phyloP scores from a whole-genome alignment of 148 eudicot species.

The Oxyria digyna region DNA sequence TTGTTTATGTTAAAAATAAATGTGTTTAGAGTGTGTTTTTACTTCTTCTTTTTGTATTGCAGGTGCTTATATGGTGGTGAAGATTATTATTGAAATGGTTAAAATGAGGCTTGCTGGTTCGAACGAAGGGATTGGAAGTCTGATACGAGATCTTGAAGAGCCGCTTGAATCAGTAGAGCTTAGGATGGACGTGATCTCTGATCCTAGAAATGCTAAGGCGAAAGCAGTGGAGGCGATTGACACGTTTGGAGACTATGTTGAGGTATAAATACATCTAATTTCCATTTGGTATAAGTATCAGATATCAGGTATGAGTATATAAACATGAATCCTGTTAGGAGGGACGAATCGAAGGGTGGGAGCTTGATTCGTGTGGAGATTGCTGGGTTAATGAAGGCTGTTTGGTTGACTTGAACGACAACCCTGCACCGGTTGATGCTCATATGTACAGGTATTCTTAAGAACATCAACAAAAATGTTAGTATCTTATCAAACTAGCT shows the following conservation, averaged over 20 bases:
- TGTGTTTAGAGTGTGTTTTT: not conserved
- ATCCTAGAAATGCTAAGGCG: conserved; percentile 74
- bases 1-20: not conserved
- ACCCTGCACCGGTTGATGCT: conserved; percentile 72
- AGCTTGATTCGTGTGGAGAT: conserved; percentile 84
- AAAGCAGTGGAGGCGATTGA: conserved; percentile 65
- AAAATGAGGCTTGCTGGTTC: conserved; percentile 72
- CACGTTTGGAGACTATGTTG: conserved; percentile 43
- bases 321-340: conserved; percentile 21
- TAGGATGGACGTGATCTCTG: conserved; percentile 57
- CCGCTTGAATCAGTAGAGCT: conserved; percentile 67
- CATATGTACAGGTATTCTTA: conserved; percentile 66
- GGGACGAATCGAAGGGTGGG: conserved; percentile 70
- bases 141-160: conserved; percentile 71
- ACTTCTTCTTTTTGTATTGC: not conserved
- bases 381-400: conserved; percentile 95
- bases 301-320: too few relatives aligned
- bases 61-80: conserved; percentile 96
- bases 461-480: not conserved
- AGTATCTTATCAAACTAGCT: not conserved
- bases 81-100: conserved; percentile 92
- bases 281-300: too few relatives aligned
- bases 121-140: conserved; percentile 68
- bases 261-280: conserved; percentile 26
- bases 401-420: conserved; percentile 74